Evolutionary conservation across 768 basidiomycete species (phyloP), one percentile per base, ranked within the genome.

Genomic region (Arthromyces matolae): DNA sequence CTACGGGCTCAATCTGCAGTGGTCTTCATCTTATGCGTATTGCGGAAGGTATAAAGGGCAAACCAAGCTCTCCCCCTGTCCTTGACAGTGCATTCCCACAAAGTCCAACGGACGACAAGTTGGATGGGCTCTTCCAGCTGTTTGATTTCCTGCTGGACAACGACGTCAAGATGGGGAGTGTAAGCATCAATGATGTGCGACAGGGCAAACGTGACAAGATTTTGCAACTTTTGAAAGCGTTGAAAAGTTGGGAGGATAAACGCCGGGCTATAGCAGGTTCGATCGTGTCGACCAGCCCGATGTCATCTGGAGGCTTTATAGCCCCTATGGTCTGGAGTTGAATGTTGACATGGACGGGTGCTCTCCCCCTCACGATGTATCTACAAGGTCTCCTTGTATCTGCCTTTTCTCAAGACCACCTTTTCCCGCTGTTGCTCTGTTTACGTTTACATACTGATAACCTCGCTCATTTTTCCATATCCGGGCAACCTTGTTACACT

Each of bases 131-230:
- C 23, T 93, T 95, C 71, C 76, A 80, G 47, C 70, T 95, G 46
- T 95, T 96, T 67, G 94, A 97, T 67, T 93, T 91, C 67, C 67
- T 96, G 46, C 77, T 97, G 38, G 92, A 94, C 58, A 90, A 92
- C 51, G 93, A 93, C 40, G 83, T 94, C 48, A 86, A 87, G 68
- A 89, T 95, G 74, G 93, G 89, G 8, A 81, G 83, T 51, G 86
- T 97, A 25, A 93, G 89, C 57, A 94, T 96, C 68, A 95, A 95
- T 61, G 95, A 98, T 66, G 76, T 98, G 27, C 76, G 90, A 42
- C 79, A 81, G 51, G 90, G 89, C 24, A 89, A 86, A 62, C 73
- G 81, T 39, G 84, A 87, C 36, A 93, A 90, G 71, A 80, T 95
- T 51, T 56, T 85, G 4, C 86, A 92, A 63, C 69, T 98, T 27